These are phyloP conservation scores for Ilex aquifolium DNA, from an alignment of 257 asterid genomes.

Conservation along the genomic window DNA sequence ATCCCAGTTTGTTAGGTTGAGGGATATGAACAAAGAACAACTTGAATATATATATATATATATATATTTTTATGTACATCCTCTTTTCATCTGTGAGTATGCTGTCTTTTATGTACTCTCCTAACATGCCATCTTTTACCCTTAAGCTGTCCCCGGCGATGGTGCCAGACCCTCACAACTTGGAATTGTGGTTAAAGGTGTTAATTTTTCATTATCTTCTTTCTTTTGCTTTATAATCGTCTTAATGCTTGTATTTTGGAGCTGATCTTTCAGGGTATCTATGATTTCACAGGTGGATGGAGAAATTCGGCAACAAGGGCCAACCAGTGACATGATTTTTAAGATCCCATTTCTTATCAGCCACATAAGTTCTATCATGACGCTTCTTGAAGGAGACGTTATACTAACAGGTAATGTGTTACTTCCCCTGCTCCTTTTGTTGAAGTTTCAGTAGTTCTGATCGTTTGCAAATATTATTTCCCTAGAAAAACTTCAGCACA, in stretches of 20 bases:
- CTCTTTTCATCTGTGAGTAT: neutral
- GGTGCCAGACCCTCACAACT: constrained; percentile 84
- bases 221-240: neutral
- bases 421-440: constrained; percentile 3
- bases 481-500: neutral
- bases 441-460: constrained; percentile 1
- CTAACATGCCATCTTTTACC: neutral
- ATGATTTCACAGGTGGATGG: constrained; percentile 77
- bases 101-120: neutral
- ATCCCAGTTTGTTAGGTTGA: too few species aligned
- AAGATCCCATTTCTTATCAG: constrained; percentile 94
- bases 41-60: neutral
- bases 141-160: constrained; percentile 60
- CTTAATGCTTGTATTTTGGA: constrained; percentile 2
- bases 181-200: constrained; percentile 95
- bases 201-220: constrained; percentile 1
- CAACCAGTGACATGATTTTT: constrained; percentile 88
- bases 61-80: neutral
- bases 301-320: constrained; percentile 77
- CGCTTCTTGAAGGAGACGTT: constrained; percentile 92
- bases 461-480: neutral
- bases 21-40: neutral
- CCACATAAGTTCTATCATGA: constrained; percentile 90
- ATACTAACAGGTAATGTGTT: constrained; percentile 67
- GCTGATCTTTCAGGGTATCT: constrained; percentile 4